Evolutionary conservation across 2,329 filamentous ascomycete species (phyloP).

Genomic region (Pezicula rhizophila): DNA sequence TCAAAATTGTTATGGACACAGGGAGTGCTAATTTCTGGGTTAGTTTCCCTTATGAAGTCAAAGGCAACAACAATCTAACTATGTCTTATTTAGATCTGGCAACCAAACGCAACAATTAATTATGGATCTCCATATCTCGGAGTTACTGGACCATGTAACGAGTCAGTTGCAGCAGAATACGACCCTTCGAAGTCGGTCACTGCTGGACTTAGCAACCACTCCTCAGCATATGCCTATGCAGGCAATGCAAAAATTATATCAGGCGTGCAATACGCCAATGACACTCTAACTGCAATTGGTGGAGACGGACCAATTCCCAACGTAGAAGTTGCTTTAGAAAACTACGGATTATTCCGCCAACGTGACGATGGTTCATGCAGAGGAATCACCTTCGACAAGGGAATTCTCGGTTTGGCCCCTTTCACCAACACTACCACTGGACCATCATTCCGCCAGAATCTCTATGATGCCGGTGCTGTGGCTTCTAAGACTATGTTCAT

Average conservation of each 20-base stretch:
- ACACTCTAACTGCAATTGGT: slow-evolving; percentile 20
- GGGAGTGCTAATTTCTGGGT: slow-evolving; percentile 16
- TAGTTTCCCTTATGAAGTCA: not conserved
- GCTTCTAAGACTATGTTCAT: slow-evolving; percentile 25
- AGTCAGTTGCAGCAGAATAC: slow-evolving; percentile 10
- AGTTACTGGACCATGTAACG: slow-evolving; percentile 9
- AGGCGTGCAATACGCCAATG: slow-evolving; percentile 11
- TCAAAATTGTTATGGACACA: slow-evolving; percentile 13
- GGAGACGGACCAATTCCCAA: slow-evolving; percentile 19
- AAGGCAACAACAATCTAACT: not conserved
- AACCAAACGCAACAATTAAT: slow-evolving; percentile 7
- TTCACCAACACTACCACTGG: slow-evolving; percentile 19
- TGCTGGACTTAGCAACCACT: slow-evolving; percentile 3
- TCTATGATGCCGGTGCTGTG: slow-evolving; percentile 24
- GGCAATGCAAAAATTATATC: slow-evolving; percentile 11
- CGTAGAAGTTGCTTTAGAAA: slow-evolving; percentile 22
- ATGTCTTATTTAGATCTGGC: slow-evolving; percentile 8
- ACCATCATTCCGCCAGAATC: slow-evolving; percentile 27
- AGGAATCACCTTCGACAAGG: slow-evolving; percentile 21
- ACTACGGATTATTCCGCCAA: slow-evolving; percentile 18
- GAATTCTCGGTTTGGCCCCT: slow-evolving; percentile 26
- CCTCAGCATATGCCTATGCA: slow-evolving; percentile 10
- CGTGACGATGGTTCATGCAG: slow-evolving; percentile 15
- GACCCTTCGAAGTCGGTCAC: slow-evolving; percentile 7
- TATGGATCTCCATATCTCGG: slow-evolving; percentile 15